phyloP scores from a whole-genome alignment of 2,329 filamentous ascomycete species.

The Botrytis aclada region DNA sequence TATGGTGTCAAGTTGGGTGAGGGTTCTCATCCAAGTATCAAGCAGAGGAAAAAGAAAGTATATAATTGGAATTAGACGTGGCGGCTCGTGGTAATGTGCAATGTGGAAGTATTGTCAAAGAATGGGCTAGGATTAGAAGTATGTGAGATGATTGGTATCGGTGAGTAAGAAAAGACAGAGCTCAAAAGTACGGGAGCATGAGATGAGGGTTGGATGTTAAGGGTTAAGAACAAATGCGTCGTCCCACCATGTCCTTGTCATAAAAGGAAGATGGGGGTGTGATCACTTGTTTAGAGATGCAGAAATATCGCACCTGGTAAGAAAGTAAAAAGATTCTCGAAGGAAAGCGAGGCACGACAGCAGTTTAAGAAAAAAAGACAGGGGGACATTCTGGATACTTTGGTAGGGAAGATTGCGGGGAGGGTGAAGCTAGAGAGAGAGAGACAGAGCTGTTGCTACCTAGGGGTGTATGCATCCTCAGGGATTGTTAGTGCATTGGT shows the following conservation, averaged over 20 bases:
- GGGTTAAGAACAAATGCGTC: not conserved
- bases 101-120: not conserved
- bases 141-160: slow-evolving; percentile 4
- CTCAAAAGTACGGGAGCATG: not conserved
- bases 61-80: not conserved
- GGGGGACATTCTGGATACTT: not conserved
- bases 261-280: slow-evolving; percentile 14
- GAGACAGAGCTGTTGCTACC: not conserved
- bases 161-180: slow-evolving; percentile 2
- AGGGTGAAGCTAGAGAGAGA: slow-evolving; percentile 12
- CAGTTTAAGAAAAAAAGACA: not conserved
- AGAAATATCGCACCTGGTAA: not conserved
- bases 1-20: not conserved
- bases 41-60: not conserved
- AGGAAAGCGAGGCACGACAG: slow-evolving; percentile 12
- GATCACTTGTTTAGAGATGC: slow-evolving; percentile 4
- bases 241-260: not conserved
- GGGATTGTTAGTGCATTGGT: not conserved
- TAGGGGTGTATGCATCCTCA: not conserved
- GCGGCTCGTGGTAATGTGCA: not conserved
- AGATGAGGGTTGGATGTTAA: slow-evolving; percentile 2
- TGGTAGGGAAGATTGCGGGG: slow-evolving; percentile 18
- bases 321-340: slow-evolving; percentile 12
- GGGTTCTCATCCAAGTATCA: not conserved
- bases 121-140: not conserved